phyloP scores from a whole-genome alignment of 371 early-diverging fungal species.

The Polyrhizophydium stewartii region DNA sequence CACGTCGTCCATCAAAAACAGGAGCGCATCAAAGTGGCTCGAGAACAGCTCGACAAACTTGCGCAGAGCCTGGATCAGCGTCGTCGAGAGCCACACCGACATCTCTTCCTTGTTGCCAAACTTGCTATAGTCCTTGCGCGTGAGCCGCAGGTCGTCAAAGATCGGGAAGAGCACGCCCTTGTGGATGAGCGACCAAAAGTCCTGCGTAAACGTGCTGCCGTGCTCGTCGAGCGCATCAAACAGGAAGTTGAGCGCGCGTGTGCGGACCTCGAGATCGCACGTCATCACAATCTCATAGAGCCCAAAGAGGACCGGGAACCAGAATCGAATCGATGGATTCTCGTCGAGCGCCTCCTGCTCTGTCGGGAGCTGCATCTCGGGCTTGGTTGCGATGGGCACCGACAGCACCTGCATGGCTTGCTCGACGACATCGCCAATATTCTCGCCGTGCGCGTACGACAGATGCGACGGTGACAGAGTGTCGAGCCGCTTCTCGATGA shows the following conservation, averaged over 20 bases:
- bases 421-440: not conserved
- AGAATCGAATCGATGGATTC: conserved; percentile 66
- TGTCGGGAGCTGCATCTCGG: not conserved
- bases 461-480: not conserved
- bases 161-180: conserved; percentile 83
- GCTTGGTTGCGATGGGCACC: not conserved
- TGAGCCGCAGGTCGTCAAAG: conserved; percentile 72
- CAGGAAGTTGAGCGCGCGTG: conserved; percentile 72
- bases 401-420: not conserved
- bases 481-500: not conserved
- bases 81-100: conserved; percentile 68
- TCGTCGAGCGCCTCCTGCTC: conserved; percentile 28
- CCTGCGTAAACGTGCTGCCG: conserved; percentile 62
- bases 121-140: conserved; percentile 40
- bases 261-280: conserved; percentile 87
- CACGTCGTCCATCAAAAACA: conserved; percentile 68
- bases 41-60: conserved; percentile 83
- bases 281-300: conserved; percentile 84
- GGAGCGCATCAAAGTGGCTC: conserved; percentile 62
- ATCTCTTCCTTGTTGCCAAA: conserved; percentile 62
- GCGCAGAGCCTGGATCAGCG: conserved; percentile 82
- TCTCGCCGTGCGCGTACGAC: not conserved
- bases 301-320: conserved; percentile 84
- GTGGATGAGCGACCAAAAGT: conserved; percentile 81
- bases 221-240: conserved; percentile 75